Conservation (phyloP, 2,329 filamentous ascomycete species). For the Daldinia sp. region DNA sequence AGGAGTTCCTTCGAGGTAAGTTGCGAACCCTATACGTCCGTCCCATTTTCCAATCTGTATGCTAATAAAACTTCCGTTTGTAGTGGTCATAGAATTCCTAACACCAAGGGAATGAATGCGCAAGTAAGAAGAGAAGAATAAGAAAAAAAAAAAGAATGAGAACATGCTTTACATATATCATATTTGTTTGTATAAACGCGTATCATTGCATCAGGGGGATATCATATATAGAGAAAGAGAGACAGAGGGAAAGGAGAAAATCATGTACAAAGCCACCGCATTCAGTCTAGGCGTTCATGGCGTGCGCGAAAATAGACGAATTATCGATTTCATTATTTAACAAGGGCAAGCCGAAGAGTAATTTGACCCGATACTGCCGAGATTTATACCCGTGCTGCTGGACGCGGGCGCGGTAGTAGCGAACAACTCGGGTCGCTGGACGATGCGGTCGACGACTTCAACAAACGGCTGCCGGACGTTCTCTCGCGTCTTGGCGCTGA, state of each 20-base stretch:
- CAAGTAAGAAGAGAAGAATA: not conserved
- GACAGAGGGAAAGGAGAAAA: slow-evolving; percentile 7
- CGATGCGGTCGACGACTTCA: slow-evolving; percentile 60
- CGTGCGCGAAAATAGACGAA: not conserved
- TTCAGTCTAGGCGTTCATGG: slow-evolving; percentile 30
- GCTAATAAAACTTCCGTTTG: not conserved
- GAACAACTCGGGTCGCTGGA: slow-evolving; percentile 55
- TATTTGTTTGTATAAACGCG: slow-evolving; percentile 36
- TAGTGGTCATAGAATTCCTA: slow-evolving; percentile 72
- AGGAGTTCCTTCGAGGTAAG: slow-evolving; percentile 77
- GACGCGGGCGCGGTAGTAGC: slow-evolving; percentile 39
- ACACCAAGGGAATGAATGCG: slow-evolving; percentile 54
- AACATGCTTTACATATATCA: slow-evolving; percentile 10
- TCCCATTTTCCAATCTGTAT: not conserved
- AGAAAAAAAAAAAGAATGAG: not conserved
- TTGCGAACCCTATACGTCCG: not conserved
- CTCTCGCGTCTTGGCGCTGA: slow-evolving; percentile 61
- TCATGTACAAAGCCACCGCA: slow-evolving; percentile 37
- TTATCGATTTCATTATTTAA: slow-evolving; percentile 12
- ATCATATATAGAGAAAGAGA: slow-evolving; percentile 36
- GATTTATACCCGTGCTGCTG: slow-evolving; percentile 42
- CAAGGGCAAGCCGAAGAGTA: slow-evolving; percentile 44
- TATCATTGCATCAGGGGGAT: slow-evolving; percentile 42
- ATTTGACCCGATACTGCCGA: slow-evolving; percentile 39
- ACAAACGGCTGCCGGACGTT: slow-evolving; percentile 61